These are phyloP conservation scores for Fonsecaea erecta DNA, from an alignment of 2,329 filamentous ascomycete genomes.

Conservation along the genomic window DNA sequence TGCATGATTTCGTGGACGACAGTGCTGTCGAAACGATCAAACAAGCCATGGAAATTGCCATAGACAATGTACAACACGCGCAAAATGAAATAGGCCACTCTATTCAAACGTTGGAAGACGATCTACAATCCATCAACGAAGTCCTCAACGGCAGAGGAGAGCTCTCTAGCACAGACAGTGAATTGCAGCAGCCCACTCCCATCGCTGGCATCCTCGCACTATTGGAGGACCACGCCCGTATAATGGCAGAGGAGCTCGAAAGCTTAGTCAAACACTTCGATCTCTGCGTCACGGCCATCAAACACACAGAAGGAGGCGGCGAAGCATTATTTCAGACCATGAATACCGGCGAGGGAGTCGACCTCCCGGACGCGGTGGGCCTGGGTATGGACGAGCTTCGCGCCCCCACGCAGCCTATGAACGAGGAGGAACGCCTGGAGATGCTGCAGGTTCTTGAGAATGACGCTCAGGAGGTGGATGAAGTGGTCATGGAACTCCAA, in stretches of 20 bases:
- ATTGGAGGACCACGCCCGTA: constrained; percentile 74
- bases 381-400: constrained; percentile 42
- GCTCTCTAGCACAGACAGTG: constrained; percentile 40
- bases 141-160: constrained; percentile 47
- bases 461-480: constrained; percentile 63
- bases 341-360: constrained; percentile 54
- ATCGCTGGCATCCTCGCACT: constrained; percentile 62
- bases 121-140: constrained; percentile 69
- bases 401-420: constrained; percentile 69
- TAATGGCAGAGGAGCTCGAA: constrained; percentile 79
- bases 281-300: constrained; percentile 86
- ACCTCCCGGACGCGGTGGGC: constrained; percentile 60
- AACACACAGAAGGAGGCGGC: constrained; percentile 82
- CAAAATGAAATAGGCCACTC: constrained; percentile 62
- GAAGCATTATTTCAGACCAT: constrained; percentile 70
- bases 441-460: constrained; percentile 76
- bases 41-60: constrained; percentile 60
- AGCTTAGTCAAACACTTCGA: constrained; percentile 89
- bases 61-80: constrained; percentile 64
- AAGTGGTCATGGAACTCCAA: constrained; percentile 70
- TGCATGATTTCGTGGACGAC: constrained; percentile 71
- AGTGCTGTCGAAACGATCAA: constrained; percentile 63
- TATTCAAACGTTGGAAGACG: constrained; percentile 71
- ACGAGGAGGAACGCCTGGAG: constrained; percentile 74
- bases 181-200: constrained; percentile 42